Evolutionary conservation across 192 early-diverging fungal species (phyloP).

Genomic region (Backusella westeae): DNA sequence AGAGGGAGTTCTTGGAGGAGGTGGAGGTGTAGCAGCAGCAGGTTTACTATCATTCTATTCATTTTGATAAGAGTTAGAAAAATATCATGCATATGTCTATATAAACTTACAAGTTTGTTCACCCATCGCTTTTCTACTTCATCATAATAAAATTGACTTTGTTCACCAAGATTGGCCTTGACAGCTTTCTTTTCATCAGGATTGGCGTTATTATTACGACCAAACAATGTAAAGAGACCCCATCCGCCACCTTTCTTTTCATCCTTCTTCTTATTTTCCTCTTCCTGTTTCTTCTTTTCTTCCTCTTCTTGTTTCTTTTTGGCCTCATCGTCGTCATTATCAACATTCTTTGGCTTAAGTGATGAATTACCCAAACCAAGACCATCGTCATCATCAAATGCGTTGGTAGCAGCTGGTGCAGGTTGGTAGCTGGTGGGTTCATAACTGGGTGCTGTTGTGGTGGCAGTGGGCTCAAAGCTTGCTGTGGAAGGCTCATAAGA

Average conservation of each 20-base stretch:
- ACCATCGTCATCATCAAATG: constrained; percentile 48
- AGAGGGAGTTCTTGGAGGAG: constrained; percentile 26
- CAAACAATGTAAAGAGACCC: constrained; percentile 35
- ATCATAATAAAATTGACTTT: constrained; percentile 86
- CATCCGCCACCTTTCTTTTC: constrained; percentile 23
- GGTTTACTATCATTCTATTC: constrained; percentile 25
- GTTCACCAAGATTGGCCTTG: constrained; percentile 87
- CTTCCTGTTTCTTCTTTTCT: constrained; percentile 26
- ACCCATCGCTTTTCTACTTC: constrained; percentile 86
- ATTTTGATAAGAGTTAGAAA: background rate
- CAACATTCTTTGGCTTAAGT: constrained; percentile 24
- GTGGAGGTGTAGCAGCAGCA: constrained; percentile 20
- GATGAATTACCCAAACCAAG: constrained; percentile 61
- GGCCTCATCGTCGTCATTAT: background rate
- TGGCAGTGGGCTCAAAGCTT: background rate
- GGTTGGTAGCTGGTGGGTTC: constrained; percentile 13
- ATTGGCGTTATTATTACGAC: constrained; percentile 5
- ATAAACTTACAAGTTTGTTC: constrained; percentile 57
- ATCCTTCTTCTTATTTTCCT: constrained; percentile 12
- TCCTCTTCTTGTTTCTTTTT: constrained; percentile 25
- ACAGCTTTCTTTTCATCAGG: constrained; percentile 40
- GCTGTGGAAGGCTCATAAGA: background rate
- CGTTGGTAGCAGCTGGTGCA: constrained; percentile 10
- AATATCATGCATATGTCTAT: background rate
- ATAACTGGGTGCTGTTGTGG: constrained; percentile 5